Percentiles rank a stretch among this genome's conserved stretches.
Conservation (phyloP, 306 rosid genomes). For the Crataegus laevigata region DNA sequence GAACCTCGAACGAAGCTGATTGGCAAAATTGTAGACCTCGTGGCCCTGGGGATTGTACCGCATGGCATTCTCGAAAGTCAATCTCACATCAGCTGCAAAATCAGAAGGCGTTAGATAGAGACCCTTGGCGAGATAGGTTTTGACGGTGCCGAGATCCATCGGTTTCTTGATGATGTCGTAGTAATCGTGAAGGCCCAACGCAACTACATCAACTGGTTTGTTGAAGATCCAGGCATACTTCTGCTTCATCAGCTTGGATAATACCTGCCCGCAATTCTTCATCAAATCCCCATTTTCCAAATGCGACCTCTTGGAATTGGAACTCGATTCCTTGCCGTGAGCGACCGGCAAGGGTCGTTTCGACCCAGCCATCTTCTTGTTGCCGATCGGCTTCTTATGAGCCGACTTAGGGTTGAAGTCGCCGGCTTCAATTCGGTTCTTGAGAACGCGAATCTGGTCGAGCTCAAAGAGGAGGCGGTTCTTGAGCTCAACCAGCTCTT, state of each 20-base stretch:
- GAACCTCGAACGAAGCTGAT: slow-evolving; percentile 46
- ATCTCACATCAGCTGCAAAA: slow-evolving; percentile 64
- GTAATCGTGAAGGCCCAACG: slow-evolving; percentile 79
- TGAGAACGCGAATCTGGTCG: slow-evolving; percentile 59
- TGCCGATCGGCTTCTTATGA: slow-evolving; percentile 36
- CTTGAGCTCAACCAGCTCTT: slow-evolving; percentile 64
- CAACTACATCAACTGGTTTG: slow-evolving; percentile 55
- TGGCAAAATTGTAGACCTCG: slow-evolving; percentile 53
- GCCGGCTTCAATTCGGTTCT: slow-evolving; percentile 48
- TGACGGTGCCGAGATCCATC: slow-evolving; percentile 93
- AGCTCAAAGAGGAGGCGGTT: slow-evolving; percentile 50
- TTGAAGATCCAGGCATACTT: slow-evolving; percentile 69
- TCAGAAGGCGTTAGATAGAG: slow-evolving; percentile 45
- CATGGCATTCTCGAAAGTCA: slow-evolving; percentile 76
- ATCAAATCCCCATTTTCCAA: slow-evolving; percentile 39
- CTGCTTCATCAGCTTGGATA: slow-evolving; percentile 77
- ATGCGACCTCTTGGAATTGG: slow-evolving; percentile 44
- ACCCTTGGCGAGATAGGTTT: slow-evolving; percentile 41
- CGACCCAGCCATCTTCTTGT: slow-evolving; percentile 51
- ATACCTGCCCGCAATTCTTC: slow-evolving; percentile 60
- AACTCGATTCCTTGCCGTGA: slow-evolving; percentile 17
- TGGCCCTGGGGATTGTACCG: slow-evolving; percentile 81
- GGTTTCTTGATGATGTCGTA: slow-evolving; percentile 68
- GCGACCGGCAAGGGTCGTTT: slow-evolving; percentile 55
- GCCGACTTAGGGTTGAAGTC: slow-evolving; percentile 26